Evolutionary conservation across 176 grass and related monocot genomes (phyloP).

Genomic region (Ensete glaucum): DNA sequence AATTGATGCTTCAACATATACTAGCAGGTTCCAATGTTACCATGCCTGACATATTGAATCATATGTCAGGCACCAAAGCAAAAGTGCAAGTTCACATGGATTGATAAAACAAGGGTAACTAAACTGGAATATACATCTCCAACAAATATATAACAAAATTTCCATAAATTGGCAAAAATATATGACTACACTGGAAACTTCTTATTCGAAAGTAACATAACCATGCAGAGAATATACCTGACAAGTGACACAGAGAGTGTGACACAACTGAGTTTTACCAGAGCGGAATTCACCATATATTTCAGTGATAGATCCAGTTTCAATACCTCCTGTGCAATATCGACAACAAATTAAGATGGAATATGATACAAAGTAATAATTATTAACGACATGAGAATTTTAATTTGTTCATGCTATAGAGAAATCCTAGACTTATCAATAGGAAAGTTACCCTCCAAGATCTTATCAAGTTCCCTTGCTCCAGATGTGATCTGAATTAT

Average conservation of each 20-base stretch:
- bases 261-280: slow-evolving; percentile 83
- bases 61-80: too few relatives aligned
- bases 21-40: too few relatives aligned
- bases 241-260: slow-evolving; percentile 95
- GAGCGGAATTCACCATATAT: slow-evolving; percentile 90
- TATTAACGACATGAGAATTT: not conserved
- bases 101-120: too few relatives aligned
- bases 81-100: too few relatives aligned
- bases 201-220: not conserved
- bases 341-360: slow-evolving; percentile 1
- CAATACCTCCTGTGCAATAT: slow-evolving; percentile 55
- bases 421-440: not conserved
- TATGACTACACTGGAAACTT: not conserved
- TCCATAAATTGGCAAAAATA: too few relatives aligned
- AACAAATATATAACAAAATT: too few relatives aligned
- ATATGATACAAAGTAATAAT: slow-evolving; percentile 4
- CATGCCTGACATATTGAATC: too few relatives aligned
- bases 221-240: slow-evolving; percentile 38
- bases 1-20: too few relatives aligned
- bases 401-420: not conserved
- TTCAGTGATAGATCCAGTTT: slow-evolving; percentile 97
- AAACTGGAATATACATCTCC: too few relatives aligned
- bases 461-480: slow-evolving; percentile 89
- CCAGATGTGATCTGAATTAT: slow-evolving; percentile 90
- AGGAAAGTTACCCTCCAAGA: slow-evolving; percentile 61